Evolutionary conservation across 2,329 filamentous ascomycete genomes (phyloP).

Genomic region (Fonsecaea pedrosoi): DNA sequence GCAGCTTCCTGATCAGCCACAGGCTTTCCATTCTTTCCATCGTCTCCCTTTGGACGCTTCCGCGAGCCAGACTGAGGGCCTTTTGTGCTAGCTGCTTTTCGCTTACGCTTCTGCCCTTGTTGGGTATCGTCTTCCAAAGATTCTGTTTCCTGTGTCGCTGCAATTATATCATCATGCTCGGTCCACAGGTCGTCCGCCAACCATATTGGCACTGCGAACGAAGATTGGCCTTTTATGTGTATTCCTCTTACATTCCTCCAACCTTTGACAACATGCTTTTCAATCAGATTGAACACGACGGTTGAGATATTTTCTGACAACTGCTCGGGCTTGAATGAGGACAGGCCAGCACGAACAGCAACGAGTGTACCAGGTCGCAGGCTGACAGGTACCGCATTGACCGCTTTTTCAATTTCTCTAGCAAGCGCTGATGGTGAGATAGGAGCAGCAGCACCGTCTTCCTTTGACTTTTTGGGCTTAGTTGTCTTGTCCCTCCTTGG

Average conservation of each 20-base stretch:
- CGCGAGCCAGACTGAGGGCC: slow-evolving; percentile 38
- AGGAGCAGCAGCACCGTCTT: slow-evolving; percentile 54
- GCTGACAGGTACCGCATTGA: slow-evolving; percentile 79
- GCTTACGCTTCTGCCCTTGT: slow-evolving; percentile 37
- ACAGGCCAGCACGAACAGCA: slow-evolving; percentile 77
- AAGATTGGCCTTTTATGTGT: slow-evolving; percentile 89
- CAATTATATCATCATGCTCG: slow-evolving; percentile 68
- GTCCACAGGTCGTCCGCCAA: slow-evolving; percentile 90
- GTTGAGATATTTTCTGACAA: slow-evolving; percentile 80
- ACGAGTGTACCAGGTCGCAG: slow-evolving; percentile 80
- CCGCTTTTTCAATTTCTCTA: slow-evolving; percentile 78
- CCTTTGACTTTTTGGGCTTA: slow-evolving; percentile 52
- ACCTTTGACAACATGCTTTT: slow-evolving; percentile 81
- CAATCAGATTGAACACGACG: slow-evolving; percentile 71
- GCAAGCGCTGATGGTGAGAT: slow-evolving; percentile 71
- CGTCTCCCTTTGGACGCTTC: slow-evolving; percentile 35
- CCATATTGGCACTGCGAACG: slow-evolving; percentile 91
- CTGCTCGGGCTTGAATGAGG: slow-evolving; percentile 75
- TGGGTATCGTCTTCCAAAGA: slow-evolving; percentile 40
- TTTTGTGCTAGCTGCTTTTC: slow-evolving; percentile 34
- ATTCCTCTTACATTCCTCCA: slow-evolving; percentile 86
- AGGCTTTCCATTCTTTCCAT: slow-evolving; percentile 27
- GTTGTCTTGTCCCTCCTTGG: slow-evolving; percentile 66
- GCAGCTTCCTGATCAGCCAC: slow-evolving; percentile 21
- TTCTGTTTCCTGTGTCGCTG: slow-evolving; percentile 62